These are phyloP conservation scores for Alternaria rosae DNA, from an alignment of 2,329 filamentous ascomycete genomes.

Conservation along the genomic window DNA sequence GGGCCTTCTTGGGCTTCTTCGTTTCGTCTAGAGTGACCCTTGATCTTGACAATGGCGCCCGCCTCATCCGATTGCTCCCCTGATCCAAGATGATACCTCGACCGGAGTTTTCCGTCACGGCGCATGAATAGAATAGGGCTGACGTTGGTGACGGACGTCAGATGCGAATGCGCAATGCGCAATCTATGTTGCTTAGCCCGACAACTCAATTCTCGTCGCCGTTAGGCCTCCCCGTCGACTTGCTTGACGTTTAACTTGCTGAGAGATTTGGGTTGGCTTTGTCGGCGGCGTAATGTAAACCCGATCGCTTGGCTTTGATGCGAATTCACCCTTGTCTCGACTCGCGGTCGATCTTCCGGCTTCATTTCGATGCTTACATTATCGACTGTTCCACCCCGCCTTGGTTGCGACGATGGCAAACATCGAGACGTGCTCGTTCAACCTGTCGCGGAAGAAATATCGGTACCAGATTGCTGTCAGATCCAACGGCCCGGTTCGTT, in stretches of 20 bases:
- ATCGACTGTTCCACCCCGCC: neutral
- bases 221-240: neutral
- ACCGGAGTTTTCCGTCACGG: neutral
- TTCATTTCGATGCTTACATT: slow-evolving; percentile 15
- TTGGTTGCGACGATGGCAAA: neutral
- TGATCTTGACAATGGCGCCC: neutral
- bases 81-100: neutral
- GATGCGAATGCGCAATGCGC: neutral
- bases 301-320: neutral
- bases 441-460: neutral
- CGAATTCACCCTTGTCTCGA: neutral
- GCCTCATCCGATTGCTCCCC: slow-evolving; percentile 4
- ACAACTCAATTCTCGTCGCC: neutral
- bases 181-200: neutral
- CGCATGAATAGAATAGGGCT: neutral
- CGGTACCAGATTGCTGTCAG: slow-evolving; percentile 3
- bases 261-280: neutral
- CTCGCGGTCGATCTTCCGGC: slow-evolving; percentile 4
- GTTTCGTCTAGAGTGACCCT: slow-evolving; percentile 11
- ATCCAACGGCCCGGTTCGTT: neutral
- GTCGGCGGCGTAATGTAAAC: neutral
- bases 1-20: slow-evolving; percentile 8
- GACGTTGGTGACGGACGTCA: neutral
- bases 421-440: neutral
- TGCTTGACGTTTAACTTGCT: neutral